phyloP scores from a whole-genome alignment of 23 red algal species.

The Chondrus crispus region DNA sequence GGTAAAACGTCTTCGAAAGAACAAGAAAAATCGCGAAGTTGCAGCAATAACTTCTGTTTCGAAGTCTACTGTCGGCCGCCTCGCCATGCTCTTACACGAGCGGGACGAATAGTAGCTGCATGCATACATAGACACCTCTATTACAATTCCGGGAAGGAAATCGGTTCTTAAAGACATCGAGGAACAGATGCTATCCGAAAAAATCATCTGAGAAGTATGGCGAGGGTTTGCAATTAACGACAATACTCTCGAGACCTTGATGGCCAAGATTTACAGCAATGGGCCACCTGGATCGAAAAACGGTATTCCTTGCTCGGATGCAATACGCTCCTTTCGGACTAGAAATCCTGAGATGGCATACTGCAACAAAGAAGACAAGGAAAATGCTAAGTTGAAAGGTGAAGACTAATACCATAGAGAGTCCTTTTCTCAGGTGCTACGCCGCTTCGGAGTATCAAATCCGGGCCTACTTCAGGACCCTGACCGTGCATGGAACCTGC shows the following conservation, averaged over 20 bases:
- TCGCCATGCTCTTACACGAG: too few species aligned
- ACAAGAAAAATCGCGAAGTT: too few species aligned
- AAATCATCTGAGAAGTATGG: not conserved
- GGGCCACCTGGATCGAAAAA: not conserved
- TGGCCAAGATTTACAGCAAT: not conserved
- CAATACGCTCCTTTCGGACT: not conserved
- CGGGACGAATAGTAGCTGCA: too few species aligned
- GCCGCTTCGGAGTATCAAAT: not conserved
- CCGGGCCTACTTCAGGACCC: not conserved
- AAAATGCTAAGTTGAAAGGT: not conserved
- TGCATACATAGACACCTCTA: too few species aligned
- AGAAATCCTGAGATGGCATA: not conserved
- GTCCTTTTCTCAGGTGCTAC: not conserved
- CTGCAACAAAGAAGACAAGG: not conserved
- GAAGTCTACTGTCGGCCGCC: too few species aligned
- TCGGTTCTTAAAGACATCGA: not conserved
- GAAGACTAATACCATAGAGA: not conserved
- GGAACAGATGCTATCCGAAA: not conserved
- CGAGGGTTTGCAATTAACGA: not conserved
- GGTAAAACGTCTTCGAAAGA: too few species aligned
- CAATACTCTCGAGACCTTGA: not conserved
- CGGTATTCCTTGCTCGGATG: not conserved
- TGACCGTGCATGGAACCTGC: not conserved
- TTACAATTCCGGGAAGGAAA: too few species aligned
- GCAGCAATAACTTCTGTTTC: too few species aligned